These are phyloP conservation scores for Rhizopus delemar DNA, from an alignment of 371 early-diverging fungal genomes.

Conservation along the genomic window DNA sequence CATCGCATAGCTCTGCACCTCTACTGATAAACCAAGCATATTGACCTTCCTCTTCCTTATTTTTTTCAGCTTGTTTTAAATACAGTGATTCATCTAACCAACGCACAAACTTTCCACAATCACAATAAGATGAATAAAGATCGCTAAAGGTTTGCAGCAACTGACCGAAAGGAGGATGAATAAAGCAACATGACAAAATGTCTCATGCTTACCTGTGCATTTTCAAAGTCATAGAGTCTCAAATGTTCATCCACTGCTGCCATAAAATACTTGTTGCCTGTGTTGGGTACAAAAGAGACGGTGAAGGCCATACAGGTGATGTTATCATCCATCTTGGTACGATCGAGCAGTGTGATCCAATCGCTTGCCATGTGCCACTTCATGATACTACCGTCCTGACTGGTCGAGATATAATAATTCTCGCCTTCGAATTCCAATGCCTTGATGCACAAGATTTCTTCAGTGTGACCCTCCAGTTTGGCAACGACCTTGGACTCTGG, in stretches of 20 bases:
- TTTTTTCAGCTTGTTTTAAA: constrained; percentile 10
- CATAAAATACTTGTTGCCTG: constrained; percentile 88
- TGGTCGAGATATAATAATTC: constrained; percentile 80
- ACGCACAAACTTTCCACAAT: constrained; percentile 81
- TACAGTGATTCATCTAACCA: constrained; percentile 57
- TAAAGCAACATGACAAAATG: background rate
- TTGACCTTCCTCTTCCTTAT: constrained; percentile 24
- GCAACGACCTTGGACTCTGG: constrained; percentile 69
- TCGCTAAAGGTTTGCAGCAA: constrained; percentile 78
- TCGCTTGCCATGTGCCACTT: constrained; percentile 81
- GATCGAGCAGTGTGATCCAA: constrained; percentile 66
- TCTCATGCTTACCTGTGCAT: constrained; percentile 50
- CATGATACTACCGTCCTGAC: constrained; percentile 91
- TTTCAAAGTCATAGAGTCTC: constrained; percentile 87
- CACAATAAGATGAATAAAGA: constrained; percentile 87
- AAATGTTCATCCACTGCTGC: constrained; percentile 87
- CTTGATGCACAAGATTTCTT: constrained; percentile 86
- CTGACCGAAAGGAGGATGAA: constrained; percentile 20
- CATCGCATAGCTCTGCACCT: constrained; percentile 88
- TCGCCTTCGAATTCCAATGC: constrained; percentile 71
- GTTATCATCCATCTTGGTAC: constrained; percentile 73
- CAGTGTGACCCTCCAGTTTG: constrained; percentile 77
- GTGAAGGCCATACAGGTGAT: constrained; percentile 94
- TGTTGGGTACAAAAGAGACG: constrained; percentile 87
- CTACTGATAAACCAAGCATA: constrained; percentile 81